Evolutionary conservation across 2,329 filamentous ascomycete genomes (phyloP).

Genomic region (Dactylellina drechsleri): DNA sequence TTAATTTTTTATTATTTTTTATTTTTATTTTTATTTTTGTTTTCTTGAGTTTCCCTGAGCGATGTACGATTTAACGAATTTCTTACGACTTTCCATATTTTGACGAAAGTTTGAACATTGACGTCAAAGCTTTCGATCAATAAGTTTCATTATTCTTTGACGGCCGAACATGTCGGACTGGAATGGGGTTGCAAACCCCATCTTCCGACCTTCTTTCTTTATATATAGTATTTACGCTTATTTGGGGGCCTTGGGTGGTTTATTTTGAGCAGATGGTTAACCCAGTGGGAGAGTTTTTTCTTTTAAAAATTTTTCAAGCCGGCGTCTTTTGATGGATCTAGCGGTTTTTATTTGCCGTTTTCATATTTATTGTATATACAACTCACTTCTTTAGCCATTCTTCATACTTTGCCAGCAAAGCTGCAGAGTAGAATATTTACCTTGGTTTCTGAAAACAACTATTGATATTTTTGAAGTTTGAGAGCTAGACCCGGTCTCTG

Average conservation of each 20-base stretch:
- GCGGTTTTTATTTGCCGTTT: constrained; percentile 22
- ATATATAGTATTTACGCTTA: constrained; percentile 25
- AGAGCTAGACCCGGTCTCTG: too few relatives aligned
- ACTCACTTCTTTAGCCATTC: constrained; percentile 32
- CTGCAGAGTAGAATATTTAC: neutral
- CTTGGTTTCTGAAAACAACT: neutral
- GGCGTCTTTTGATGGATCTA: constrained; percentile 35
- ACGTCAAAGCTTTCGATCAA: constrained; percentile 9
- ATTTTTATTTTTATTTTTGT: constrained; percentile 6
- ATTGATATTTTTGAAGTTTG: too few relatives aligned
- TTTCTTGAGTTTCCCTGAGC: constrained; percentile 25
- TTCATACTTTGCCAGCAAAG: constrained; percentile 9
- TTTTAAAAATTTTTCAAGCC: constrained; percentile 31
- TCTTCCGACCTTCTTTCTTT: constrained; percentile 3
- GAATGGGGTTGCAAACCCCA: constrained; percentile 1
- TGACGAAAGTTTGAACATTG: constrained; percentile 35
- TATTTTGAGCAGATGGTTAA: constrained; percentile 13
- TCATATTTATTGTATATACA: constrained; percentile 38
- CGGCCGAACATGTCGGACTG: constrained; percentile 18
- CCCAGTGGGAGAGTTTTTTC: constrained; percentile 10
- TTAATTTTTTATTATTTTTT: too few relatives aligned
- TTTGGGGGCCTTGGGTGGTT: constrained; percentile 11
- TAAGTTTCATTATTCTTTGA: constrained; percentile 12
- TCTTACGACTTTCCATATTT: constrained; percentile 33
- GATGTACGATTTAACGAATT: constrained; percentile 49